Conservation (phyloP, 495 filamentous ascomycete species). For the Arthonia radiata region DNA sequence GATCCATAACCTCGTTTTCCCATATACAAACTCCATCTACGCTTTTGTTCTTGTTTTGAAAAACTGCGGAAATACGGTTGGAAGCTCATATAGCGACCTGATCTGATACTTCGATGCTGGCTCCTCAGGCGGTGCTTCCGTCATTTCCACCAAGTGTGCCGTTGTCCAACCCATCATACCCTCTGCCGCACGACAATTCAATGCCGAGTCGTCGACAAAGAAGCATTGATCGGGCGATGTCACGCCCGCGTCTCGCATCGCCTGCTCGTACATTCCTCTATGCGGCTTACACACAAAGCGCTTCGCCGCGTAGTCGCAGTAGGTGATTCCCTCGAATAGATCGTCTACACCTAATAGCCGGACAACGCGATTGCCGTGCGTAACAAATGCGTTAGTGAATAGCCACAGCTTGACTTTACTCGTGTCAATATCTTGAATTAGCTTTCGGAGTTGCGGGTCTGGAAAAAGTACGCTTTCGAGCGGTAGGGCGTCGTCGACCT, state of each 20-base stretch:
- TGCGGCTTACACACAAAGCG: conserved; percentile 68
- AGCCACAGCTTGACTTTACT: conserved; percentile 73
- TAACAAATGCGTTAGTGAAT: conserved; percentile 88
- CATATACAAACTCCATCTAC: too few species aligned
- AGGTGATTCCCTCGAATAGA: conserved; percentile 72
- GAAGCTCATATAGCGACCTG: conserved; percentile 43
- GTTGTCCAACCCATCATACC: conserved; percentile 59
- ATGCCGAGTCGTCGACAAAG: conserved; percentile 71
- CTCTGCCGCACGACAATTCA: conserved; percentile 47
- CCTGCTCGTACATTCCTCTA: conserved; percentile 62
- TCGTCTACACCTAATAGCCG: too few species aligned
- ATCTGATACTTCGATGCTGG: conserved; percentile 45
- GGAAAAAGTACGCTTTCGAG: conserved; percentile 25
- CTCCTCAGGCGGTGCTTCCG: conserved; percentile 27
- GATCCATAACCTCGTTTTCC: too few species aligned
- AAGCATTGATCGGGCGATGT: conserved; percentile 32
- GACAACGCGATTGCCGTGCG: conserved; percentile 61
- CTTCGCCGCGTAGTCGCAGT: conserved; percentile 52
- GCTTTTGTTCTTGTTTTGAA: conserved; percentile 37
- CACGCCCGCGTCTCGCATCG: conserved; percentile 22
- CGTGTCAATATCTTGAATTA: conserved; percentile 58
- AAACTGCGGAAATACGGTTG: conserved; percentile 46
- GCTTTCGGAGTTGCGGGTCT: conserved; percentile 43
- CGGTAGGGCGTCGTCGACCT: conserved; percentile 88
- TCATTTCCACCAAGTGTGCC: conserved; percentile 59